These are phyloP conservation scores for Chlamydomonas sphaeroides DNA, from an alignment of 139 green algal genomes.

Conservation along the genomic window DNA sequence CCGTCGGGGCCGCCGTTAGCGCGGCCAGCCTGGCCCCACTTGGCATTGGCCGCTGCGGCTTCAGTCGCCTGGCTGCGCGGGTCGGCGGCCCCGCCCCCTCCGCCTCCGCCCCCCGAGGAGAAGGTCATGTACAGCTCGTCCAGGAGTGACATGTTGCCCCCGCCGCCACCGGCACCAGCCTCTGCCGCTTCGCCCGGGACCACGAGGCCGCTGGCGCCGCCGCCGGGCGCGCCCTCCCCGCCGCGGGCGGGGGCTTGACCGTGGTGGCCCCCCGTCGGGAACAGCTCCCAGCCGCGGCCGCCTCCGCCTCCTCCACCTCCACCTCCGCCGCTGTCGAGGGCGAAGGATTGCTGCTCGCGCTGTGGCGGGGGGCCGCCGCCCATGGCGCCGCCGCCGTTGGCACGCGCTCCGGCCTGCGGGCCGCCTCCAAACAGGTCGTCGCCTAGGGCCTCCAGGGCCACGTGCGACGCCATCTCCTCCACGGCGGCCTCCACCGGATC, in stretches of 20 bases:
- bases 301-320: neutral
- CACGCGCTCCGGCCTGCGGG: too few species aligned
- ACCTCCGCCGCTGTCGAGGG: neutral
- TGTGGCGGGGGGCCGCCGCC: too few species aligned
- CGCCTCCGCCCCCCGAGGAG: neutral
- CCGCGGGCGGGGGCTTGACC: neutral
- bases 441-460: constrained; percentile 17
- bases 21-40: neutral
- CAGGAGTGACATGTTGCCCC: constrained; percentile 27
- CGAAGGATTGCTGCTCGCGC: neutral
- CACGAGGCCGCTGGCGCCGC: neutral
- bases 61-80: too few species aligned
- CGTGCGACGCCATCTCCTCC: constrained; percentile 28
- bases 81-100: neutral
- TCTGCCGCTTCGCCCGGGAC: neutral
- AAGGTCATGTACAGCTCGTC: constrained; percentile 37
- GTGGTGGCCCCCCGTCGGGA: neutral
- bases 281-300: constrained; percentile 31
- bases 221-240: too few species aligned
- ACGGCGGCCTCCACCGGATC: constrained; percentile 14
- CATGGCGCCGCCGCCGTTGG: too few species aligned
- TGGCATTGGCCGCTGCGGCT: too few species aligned
- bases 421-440: too few species aligned
- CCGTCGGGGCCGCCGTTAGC: neutral
- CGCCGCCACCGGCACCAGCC: neutral